phyloP scores from a whole-genome alignment of 345 rosid species.

The Geranium brycei region DNA sequence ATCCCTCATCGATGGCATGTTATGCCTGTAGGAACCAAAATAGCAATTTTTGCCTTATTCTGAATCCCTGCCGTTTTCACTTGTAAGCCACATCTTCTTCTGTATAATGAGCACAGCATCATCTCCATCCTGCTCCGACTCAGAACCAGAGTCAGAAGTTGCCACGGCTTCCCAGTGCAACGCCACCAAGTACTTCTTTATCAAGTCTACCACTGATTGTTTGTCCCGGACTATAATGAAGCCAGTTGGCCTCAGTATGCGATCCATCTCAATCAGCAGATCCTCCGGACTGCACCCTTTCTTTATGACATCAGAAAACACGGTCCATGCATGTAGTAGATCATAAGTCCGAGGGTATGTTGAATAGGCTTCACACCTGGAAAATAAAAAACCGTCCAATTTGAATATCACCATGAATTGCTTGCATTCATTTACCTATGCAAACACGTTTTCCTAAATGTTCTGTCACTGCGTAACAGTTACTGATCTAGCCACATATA shows the following conservation, averaged over 20 bases:
- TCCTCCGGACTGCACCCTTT: constrained; percentile 75
- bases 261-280: constrained; percentile 82
- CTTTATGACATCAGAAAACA: constrained; percentile 53
- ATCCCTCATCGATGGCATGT: neutral
- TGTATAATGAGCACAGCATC: constrained; percentile 45
- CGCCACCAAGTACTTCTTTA: constrained; percentile 58
- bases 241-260: constrained; percentile 82
- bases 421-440: too few relatives aligned
- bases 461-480: too few relatives aligned
- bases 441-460: too few relatives aligned
- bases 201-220: constrained; percentile 36
- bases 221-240: constrained; percentile 66
- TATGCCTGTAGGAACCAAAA: too few relatives aligned
- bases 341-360: constrained; percentile 89
- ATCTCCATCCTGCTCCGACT: constrained; percentile 44
- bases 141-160: constrained; percentile 28
- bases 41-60: constrained; percentile 23
- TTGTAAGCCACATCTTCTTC: constrained; percentile 81
- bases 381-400: too few relatives aligned
- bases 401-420: too few relatives aligned
- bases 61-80: constrained; percentile 54
- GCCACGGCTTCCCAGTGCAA: constrained; percentile 81
- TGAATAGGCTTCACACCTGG: constrained; percentile 88
- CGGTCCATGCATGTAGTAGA: constrained; percentile 65
- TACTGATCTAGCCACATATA: too few relatives aligned